Evolutionary conservation across 441 rosid genomes (phyloP).

Genomic region (Euphorbia corollata): DNA sequence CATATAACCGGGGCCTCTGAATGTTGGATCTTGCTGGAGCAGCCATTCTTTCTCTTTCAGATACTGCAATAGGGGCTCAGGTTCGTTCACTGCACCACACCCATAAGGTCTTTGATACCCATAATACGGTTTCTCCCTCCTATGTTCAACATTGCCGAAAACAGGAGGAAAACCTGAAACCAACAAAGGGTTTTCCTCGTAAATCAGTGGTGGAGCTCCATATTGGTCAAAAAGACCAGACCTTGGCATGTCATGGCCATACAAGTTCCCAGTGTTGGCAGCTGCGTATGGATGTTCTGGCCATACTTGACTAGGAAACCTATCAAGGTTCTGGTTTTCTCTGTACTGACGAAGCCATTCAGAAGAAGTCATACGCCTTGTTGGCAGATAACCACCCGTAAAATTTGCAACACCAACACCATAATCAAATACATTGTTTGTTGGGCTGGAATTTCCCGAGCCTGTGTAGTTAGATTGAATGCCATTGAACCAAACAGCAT

Average conservation of each 20-base stretch:
- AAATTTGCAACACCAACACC: slow-evolving; percentile 26
- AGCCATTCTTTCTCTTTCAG: slow-evolving; percentile 77
- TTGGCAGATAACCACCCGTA: slow-evolving; percentile 35
- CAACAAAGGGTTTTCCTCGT: slow-evolving; percentile 22
- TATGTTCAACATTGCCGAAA: slow-evolving; percentile 30
- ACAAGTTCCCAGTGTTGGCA: slow-evolving; percentile 25
- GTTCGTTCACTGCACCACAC: slow-evolving; percentile 41
- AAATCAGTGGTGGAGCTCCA: slow-evolving; percentile 43
- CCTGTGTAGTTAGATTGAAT: slow-evolving; percentile 18
- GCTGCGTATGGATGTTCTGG: slow-evolving; percentile 32
- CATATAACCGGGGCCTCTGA: slow-evolving; percentile 49
- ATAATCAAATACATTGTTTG: slow-evolving; percentile 18
- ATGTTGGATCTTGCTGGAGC: slow-evolving; percentile 48
- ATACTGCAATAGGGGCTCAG: slow-evolving; percentile 58
- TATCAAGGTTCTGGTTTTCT: slow-evolving; percentile 49
- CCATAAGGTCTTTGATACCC: slow-evolving; percentile 45
- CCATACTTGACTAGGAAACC: slow-evolving; percentile 25
- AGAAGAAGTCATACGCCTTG: slow-evolving; percentile 54
- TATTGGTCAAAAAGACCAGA: slow-evolving; percentile 40
- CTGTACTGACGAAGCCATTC: slow-evolving; percentile 94
- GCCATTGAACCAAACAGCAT: slow-evolving; percentile 48
- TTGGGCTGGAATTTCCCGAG: slow-evolving; percentile 23
- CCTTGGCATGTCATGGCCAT: slow-evolving; percentile 29
- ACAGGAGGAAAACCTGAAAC: slow-evolving; percentile 29
- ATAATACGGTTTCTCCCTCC: slow-evolving; percentile 38